Percentiles rank a stretch among this genome's conserved stretches.
Conservation (phyloP, 2,329 filamentous ascomycete species). For the Colletotrichum sp. region DNA sequence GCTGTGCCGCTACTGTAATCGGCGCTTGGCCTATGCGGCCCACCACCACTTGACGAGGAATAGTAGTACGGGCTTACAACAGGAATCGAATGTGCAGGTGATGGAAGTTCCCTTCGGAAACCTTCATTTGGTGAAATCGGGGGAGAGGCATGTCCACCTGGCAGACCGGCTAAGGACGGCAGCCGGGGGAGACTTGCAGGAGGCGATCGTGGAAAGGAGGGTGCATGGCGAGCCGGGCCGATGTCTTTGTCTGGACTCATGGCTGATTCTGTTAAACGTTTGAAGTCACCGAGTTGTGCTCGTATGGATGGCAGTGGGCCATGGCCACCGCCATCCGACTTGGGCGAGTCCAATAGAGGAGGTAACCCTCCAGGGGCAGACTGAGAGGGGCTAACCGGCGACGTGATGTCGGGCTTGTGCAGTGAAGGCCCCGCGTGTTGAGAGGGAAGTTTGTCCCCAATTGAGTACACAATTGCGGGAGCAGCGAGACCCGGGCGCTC, state of each 20-base stretch:
- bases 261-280: conserved; percentile 32
- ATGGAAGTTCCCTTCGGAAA: conserved; percentile 50
- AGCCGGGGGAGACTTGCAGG: conserved; percentile 34
- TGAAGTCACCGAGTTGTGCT: conserved; percentile 39
- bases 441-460: conserved; percentile 1
- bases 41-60: conserved; percentile 30
- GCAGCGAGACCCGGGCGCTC: conserved; percentile 25
- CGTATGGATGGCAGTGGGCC: conserved; percentile 42
- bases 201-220: conserved; percentile 39
- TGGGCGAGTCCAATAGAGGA: conserved; percentile 40
- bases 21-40: conserved; percentile 37
- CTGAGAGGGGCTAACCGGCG: conserved; percentile 14
- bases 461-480: conserved; percentile 8
- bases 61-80: conserved; percentile 44
- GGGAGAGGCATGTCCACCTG: conserved; percentile 37
- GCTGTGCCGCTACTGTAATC: conserved; percentile 50
- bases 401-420: conserved; percentile 1
- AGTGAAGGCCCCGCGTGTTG: neutral
- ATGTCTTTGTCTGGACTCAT: conserved; percentile 35
- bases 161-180: conserved; percentile 27
- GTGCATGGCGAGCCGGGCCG: conserved; percentile 25
- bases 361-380: conserved; percentile 33
- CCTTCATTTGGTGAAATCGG: conserved; percentile 56
- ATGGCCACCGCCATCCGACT: conserved; percentile 37
- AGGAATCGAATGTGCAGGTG: conserved; percentile 47